Conservation (phyloP, 306 rosid species). For the Datisca glomerata region DNA sequence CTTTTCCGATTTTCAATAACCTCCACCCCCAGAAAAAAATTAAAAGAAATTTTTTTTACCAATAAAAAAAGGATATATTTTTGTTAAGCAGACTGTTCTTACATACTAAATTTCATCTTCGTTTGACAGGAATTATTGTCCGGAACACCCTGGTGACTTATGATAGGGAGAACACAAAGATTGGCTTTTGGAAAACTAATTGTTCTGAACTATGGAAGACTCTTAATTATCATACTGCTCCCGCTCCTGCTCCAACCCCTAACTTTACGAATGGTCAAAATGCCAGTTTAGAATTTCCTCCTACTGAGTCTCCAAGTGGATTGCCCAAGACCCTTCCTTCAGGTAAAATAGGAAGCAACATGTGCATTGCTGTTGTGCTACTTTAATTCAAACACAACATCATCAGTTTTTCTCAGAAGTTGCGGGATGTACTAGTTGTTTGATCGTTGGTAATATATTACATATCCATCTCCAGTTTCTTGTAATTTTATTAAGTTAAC, state of each 20-base stretch:
- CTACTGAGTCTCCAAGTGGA: slow-evolving; percentile 14
- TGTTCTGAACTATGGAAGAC: slow-evolving; percentile 41
- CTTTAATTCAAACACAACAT: no score
- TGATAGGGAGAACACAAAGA: slow-evolving; percentile 25
- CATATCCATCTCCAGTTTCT: no score
- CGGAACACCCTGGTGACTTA: slow-evolving; percentile 47
- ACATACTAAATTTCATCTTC: slow-evolving; percentile 5
- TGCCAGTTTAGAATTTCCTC: slow-evolving; percentile 13
- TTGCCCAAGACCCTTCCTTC: slow-evolving; percentile 16
- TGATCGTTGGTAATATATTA: no score
- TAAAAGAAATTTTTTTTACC: no score
- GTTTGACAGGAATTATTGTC: slow-evolving; percentile 30
- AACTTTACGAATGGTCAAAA: slow-evolving; percentile 14
- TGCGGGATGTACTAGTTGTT: no score
- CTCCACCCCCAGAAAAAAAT: background rate
- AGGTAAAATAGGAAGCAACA: slow-evolving; percentile 19
- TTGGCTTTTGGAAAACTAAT: slow-evolving; percentile 42
- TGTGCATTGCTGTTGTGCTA: no score
- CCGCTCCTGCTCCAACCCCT: slow-evolving; percentile 9
- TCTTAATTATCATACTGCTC: slow-evolving; percentile 16
- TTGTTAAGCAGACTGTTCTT: background rate
- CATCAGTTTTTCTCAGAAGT: no score
- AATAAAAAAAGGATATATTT: no score
- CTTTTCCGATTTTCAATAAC: slow-evolving; percentile 1
- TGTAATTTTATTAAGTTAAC: no score